Percentiles rank a stretch among this genome's conserved stretches.
phyloP scores from a whole-genome alignment of 306 rosid genomes.

The Vicia faba region DNA sequence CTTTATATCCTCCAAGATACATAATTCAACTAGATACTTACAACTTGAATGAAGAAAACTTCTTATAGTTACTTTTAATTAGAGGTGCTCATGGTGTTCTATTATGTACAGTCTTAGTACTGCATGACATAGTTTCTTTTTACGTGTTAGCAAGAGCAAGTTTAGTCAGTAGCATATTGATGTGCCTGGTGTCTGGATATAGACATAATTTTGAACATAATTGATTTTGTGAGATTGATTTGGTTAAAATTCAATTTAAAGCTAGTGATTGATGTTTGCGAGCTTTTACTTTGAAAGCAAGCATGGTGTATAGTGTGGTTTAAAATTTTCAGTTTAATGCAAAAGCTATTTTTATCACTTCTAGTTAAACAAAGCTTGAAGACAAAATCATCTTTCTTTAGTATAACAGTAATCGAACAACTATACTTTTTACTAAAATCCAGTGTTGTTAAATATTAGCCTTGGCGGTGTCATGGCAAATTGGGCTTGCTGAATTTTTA shows the following conservation, averaged over 20 bases:
- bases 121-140: too few species aligned
- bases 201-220: too few species aligned
- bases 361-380: neutral
- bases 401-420: neutral
- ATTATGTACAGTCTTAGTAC: too few species aligned
- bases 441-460: neutral
- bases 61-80: too few species aligned
- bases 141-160: too few species aligned
- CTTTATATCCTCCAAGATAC: too few species aligned
- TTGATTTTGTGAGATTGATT: neutral
- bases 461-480: neutral
- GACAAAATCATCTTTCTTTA: neutral
- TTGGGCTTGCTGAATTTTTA: neutral
- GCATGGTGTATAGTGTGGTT: neutral
- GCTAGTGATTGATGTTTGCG: neutral
- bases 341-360: neutral
- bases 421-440: neutral
- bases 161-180: too few species aligned
- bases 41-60: too few species aligned
- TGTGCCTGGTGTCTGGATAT: too few species aligned
- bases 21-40: too few species aligned
- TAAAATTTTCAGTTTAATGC: neutral
- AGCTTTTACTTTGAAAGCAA: neutral
- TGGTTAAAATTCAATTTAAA: neutral
- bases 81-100: too few species aligned